Evolutionary conservation across 495 filamentous ascomycete genomes (phyloP).

Genomic region (Neurospora pannonica): DNA sequence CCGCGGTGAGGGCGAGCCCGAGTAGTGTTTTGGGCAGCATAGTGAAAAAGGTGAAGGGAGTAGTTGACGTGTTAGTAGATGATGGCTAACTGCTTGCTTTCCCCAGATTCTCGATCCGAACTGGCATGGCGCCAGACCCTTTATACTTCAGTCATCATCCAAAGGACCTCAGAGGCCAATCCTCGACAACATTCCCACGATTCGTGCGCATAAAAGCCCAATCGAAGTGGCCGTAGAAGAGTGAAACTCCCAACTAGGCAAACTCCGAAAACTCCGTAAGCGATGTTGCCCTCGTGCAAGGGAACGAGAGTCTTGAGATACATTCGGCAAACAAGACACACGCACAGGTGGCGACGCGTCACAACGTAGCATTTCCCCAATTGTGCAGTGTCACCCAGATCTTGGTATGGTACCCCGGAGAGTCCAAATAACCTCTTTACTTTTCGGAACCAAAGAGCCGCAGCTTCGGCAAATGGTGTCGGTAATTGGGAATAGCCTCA

Average conservation of each 20-base stretch:
- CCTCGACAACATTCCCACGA: background rate
- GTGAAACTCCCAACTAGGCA: background rate
- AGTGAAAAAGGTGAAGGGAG: background rate
- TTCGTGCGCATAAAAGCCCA: background rate
- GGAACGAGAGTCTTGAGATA: background rate
- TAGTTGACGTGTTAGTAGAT: background rate
- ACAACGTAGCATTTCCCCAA: background rate
- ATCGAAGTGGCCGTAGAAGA: background rate
- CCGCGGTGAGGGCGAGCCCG: constrained; percentile 13
- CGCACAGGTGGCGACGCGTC: background rate
- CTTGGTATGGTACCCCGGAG: background rate
- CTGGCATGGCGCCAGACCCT: background rate
- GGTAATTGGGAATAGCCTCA: background rate
- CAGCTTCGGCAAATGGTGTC: background rate
- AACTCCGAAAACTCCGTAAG: background rate
- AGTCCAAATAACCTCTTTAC: background rate
- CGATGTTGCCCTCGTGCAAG: background rate
- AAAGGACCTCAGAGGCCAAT: background rate
- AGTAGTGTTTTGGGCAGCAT: constrained; percentile 12
- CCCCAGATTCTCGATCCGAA: background rate
- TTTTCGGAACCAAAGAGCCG: background rate
- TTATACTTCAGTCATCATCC: background rate
- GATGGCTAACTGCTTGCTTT: background rate
- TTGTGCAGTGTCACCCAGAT: background rate
- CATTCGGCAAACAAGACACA: background rate